phyloP scores from a whole-genome alignment of 2,329 filamentous ascomycete species.

The Colletotrichum tropicale region DNA sequence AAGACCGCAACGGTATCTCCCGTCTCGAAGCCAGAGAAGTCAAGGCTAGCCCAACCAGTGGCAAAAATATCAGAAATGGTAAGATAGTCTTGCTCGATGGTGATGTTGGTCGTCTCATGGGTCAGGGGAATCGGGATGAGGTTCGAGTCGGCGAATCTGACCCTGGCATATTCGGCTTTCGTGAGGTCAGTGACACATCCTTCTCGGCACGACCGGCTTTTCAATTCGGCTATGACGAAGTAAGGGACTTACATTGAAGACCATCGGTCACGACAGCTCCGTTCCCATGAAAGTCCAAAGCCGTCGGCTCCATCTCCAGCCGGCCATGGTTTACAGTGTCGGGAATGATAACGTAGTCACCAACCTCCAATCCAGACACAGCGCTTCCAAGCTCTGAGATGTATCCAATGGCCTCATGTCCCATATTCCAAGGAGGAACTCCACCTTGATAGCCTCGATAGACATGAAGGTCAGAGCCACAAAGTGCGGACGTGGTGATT shows the following conservation, averaged over 20 bases:
- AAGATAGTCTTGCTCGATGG: conserved; percentile 65
- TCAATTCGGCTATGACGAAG: no score
- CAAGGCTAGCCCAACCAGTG: conserved; percentile 60
- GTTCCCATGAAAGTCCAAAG: background rate
- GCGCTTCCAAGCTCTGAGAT: conserved; percentile 36
- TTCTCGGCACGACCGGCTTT: no score
- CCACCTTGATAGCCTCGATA: conserved; percentile 29
- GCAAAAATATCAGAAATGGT: conserved; percentile 49
- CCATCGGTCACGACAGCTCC: background rate
- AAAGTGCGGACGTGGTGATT: conserved; percentile 35
- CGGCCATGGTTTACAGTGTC: conserved; percentile 16
- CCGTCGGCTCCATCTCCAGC: background rate
- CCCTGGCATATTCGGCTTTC: conserved; percentile 57
- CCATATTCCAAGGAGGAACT: conserved; percentile 23
- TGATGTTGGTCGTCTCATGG: conserved; percentile 42
- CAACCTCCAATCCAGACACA: conserved; percentile 34
- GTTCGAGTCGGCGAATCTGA: conserved; percentile 72
- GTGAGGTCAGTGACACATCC: background rate
- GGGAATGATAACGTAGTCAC: conserved; percentile 41
- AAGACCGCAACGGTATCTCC: conserved; percentile 68
- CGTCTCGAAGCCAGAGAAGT: conserved; percentile 60
- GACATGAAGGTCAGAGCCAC: conserved; percentile 36
- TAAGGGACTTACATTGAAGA: background rate
- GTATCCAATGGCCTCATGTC: conserved; percentile 45
- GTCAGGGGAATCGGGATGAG: conserved; percentile 57